A percentile compares a stretch with the other conserved stretches of the same genome.
Conservation (phyloP, 2,329 filamentous ascomycete genomes). For the Triangularia verruculosa region DNA sequence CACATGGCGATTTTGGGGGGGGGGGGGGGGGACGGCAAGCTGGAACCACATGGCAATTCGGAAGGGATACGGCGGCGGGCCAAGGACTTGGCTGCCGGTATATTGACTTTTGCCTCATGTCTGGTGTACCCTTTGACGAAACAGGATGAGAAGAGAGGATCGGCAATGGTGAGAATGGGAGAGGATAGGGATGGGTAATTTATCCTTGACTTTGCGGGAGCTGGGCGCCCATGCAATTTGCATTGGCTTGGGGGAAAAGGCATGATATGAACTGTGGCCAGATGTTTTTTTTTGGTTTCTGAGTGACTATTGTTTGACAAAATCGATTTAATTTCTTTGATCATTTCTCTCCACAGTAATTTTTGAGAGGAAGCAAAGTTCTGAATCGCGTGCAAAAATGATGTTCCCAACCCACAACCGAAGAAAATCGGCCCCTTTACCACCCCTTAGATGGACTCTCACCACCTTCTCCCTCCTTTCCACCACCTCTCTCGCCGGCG, state of each 20-base stretch:
- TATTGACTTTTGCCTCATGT: neutral
- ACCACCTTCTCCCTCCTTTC: neutral
- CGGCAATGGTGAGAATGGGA: neutral
- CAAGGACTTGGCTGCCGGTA: neutral
- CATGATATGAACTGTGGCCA: neutral
- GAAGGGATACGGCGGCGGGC: neutral
- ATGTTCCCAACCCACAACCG: neutral
- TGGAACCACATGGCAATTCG: neutral
- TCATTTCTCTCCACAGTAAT: neutral
- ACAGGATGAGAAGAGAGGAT: neutral
- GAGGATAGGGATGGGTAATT: neutral
- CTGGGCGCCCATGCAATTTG: neutral
- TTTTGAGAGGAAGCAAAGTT: neutral
- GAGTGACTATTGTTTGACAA: neutral
- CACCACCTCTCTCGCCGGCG: neutral
- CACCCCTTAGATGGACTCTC: neutral
- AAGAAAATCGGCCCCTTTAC: neutral
- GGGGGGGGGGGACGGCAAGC: no score
- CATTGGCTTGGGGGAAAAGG: neutral
- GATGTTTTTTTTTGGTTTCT: neutral
- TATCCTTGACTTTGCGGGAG: neutral
- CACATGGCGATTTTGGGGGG: no score
- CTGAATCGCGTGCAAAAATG: neutral
- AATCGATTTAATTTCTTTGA: neutral
- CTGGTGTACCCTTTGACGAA: no score